phyloP scores from a whole-genome alignment of 1,284 basidiomycete genomes.

The Kwoniella shivajii region DNA sequence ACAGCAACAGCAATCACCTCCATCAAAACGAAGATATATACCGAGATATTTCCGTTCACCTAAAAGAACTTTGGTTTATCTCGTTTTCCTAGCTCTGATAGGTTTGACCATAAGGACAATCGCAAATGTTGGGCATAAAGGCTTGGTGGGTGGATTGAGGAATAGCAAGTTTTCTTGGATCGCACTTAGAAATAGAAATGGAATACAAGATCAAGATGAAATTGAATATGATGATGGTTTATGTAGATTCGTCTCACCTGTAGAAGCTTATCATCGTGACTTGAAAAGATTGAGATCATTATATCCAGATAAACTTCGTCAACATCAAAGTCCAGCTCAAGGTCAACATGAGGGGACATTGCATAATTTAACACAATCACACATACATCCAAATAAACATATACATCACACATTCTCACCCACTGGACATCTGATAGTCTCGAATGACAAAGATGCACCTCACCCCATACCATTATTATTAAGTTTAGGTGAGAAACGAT shows the following conservation, averaged over 20 bases:
- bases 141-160: neutral
- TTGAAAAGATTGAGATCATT: slow-evolving; percentile 31
- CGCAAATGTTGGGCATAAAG: neutral
- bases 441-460: slow-evolving; percentile 38
- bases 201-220: neutral
- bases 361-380: too few relatives aligned
- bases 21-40: slow-evolving; percentile 7
- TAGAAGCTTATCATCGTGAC: slow-evolving; percentile 47
- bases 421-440: slow-evolving; percentile 48
- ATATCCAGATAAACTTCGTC: slow-evolving; percentile 10
- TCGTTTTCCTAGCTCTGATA: slow-evolving; percentile 9
- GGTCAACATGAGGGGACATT: neutral
- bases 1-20: neutral
- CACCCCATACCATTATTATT: slow-evolving; percentile 82
- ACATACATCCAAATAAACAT: slow-evolving; percentile 18
- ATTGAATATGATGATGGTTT: slow-evolving; percentile 16
- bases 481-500: slow-evolving; percentile 70
- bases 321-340: neutral
- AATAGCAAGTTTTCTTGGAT: neutral
- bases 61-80: slow-evolving; percentile 7
- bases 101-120: neutral
- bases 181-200: neutral
- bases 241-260: slow-evolving; percentile 45
- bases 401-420: slow-evolving; percentile 41
- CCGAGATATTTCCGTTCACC: slow-evolving; percentile 21